Conservation (phyloP, 805 yeast species). For the Candida argentea region DNA sequence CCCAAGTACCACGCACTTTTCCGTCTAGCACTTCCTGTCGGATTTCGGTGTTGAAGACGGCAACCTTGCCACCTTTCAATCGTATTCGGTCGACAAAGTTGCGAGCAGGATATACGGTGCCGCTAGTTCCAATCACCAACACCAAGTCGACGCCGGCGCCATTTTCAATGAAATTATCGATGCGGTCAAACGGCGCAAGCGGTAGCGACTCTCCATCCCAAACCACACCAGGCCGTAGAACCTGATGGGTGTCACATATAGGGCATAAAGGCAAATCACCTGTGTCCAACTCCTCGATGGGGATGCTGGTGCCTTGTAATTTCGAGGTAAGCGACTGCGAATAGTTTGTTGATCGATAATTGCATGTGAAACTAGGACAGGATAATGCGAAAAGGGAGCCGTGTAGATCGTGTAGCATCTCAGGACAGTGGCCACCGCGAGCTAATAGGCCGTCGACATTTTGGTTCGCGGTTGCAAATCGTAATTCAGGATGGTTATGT, state of each 20-base stretch:
- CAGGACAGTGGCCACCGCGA: slow-evolving; percentile 51
- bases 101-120: slow-evolving; percentile 86
- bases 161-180: slow-evolving; percentile 58
- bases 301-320: slow-evolving; percentile 32
- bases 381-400: slow-evolving; percentile 66
- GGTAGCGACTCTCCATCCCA: slow-evolving; percentile 94
- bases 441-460: slow-evolving; percentile 71
- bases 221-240: slow-evolving; percentile 81
- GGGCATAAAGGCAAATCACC: slow-evolving; percentile 70
- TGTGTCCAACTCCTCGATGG: slow-evolving; percentile 38
- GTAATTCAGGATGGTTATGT: too few species aligned
- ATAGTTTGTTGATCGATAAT: slow-evolving; percentile 44
- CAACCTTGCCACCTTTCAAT: slow-evolving; percentile 69
- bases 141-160: slow-evolving; percentile 54
- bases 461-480: slow-evolving; percentile 65
- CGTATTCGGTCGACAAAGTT: slow-evolving; percentile 75
- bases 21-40: slow-evolving; percentile 35
- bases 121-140: slow-evolving; percentile 78
- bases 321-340: slow-evolving; percentile 52
- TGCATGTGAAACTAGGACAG: slow-evolving; percentile 72
- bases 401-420: slow-evolving; percentile 58
- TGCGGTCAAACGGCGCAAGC: slow-evolving; percentile 46
- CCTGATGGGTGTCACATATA: slow-evolving; percentile 44
- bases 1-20: slow-evolving; percentile 44
- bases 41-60: slow-evolving; percentile 69